phyloP scores from a whole-genome alignment of 2,329 filamentous ascomycete genomes.

The Daldinia sp. region DNA sequence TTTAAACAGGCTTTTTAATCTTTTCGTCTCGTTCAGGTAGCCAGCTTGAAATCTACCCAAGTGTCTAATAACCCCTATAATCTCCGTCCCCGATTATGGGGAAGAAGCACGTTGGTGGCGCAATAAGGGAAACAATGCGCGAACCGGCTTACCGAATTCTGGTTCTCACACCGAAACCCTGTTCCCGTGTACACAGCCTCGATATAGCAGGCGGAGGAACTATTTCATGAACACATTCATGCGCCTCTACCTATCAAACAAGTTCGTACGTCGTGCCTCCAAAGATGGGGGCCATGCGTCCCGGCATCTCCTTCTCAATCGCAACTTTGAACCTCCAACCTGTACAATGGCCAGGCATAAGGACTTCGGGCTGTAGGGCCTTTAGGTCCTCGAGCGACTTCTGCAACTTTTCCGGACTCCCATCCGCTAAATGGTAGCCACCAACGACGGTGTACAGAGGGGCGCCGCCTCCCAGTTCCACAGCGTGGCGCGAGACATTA shows the following conservation, averaged over 20 bases:
- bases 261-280: slow-evolving; percentile 55
- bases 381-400: slow-evolving; percentile 58
- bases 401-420: slow-evolving; percentile 52
- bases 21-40: background rate
- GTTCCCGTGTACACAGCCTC: background rate
- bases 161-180: background rate
- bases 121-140: background rate
- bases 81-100: background rate
- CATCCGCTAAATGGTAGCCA: slow-evolving; percentile 62
- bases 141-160: background rate
- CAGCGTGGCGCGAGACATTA: slow-evolving; percentile 58
- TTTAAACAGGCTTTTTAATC: too few species aligned
- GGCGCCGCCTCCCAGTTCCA: slow-evolving; percentile 48
- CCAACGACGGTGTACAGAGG: slow-evolving; percentile 61
- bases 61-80: too few species aligned
- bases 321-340: slow-evolving; percentile 63
- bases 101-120: background rate
- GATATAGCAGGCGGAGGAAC: background rate
- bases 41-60: background rate
- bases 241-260: slow-evolving; percentile 7
- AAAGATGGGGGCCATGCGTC: slow-evolving; percentile 58
- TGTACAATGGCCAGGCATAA: slow-evolving; percentile 64
- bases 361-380: slow-evolving; percentile 54
- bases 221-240: background rate
- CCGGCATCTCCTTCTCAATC: slow-evolving; percentile 60